These are phyloP conservation scores for Calonectria fujianensis DNA, from an alignment of 2,329 filamentous ascomycete genomes.

Conservation along the genomic window DNA sequence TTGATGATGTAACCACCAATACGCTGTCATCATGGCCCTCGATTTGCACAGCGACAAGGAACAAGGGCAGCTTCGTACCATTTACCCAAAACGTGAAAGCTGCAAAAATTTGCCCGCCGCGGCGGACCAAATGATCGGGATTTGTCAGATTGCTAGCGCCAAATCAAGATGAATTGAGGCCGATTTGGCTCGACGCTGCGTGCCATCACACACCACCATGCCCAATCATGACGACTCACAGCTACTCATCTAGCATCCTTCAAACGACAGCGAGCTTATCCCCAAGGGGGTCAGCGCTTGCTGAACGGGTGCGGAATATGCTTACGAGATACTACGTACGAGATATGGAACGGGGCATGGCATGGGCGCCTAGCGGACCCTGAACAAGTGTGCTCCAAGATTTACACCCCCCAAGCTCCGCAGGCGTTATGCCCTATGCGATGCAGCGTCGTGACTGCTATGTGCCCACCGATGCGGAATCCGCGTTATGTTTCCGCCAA, in stretches of 20 bases:
- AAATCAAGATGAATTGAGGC: constrained; percentile 32
- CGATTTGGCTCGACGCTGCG: constrained; percentile 21
- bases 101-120: constrained; percentile 39
- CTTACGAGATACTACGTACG: constrained; percentile 50
- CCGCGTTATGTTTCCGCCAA: constrained; percentile 45
- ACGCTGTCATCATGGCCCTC: constrained; percentile 25
- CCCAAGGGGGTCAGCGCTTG: constrained; percentile 47
- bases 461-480: constrained; percentile 47
- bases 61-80: background rate
- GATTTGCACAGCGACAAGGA: constrained; percentile 11
- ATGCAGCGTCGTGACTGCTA: constrained; percentile 17
- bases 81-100: constrained; percentile 12
- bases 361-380: constrained; percentile 46
- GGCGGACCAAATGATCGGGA: constrained; percentile 42
- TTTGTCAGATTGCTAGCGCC: constrained; percentile 37
- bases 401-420: constrained; percentile 43
- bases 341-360: constrained; percentile 29
- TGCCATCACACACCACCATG: constrained; percentile 34
- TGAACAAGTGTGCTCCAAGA: constrained; percentile 48
- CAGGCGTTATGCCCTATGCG: constrained; percentile 50
- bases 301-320: constrained; percentile 46
- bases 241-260: constrained; percentile 44
- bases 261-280: constrained; percentile 42
- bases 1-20: constrained; percentile 32
- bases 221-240: constrained; percentile 37